Evolutionary conservation across 306 rosid species (phyloP).

Genomic region (Cicer judaicum): DNA sequence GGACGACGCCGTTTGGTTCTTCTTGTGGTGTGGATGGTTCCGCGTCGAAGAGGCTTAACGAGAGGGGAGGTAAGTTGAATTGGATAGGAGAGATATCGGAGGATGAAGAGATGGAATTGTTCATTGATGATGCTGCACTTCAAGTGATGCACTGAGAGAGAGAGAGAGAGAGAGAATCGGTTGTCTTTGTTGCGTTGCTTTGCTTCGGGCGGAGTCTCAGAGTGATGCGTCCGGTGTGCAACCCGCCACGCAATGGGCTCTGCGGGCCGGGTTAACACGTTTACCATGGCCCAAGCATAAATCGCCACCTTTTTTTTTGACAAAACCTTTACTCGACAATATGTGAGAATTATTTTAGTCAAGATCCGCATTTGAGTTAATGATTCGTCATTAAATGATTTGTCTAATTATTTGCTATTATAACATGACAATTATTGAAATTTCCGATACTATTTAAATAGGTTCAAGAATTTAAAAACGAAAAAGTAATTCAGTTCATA

Average conservation of each 20-base stretch:
- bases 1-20: constrained; percentile 51
- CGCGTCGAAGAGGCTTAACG: constrained; percentile 50
- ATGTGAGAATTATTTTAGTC: too few relatives aligned
- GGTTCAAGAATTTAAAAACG: too few relatives aligned
- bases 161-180: neutral
- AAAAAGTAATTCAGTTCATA: too few relatives aligned
- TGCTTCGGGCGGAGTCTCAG: constrained; percentile 11
- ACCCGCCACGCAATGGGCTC: neutral
- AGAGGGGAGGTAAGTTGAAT: constrained; percentile 55
- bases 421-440: too few relatives aligned
- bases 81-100: constrained; percentile 50
- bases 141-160: neutral
- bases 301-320: too few relatives aligned
- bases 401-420: too few relatives aligned
- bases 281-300: neutral
- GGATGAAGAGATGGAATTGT: constrained; percentile 43
- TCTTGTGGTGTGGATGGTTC: constrained; percentile 40
- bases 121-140: constrained; percentile 38
- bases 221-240: neutral
- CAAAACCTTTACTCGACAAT: too few relatives aligned
- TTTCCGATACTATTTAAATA: too few relatives aligned
- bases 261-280: constrained; percentile 10
- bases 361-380: too few relatives aligned
- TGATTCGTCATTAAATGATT: too few relatives aligned
- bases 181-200: neutral